Evolutionary conservation across 805 yeast species (phyloP), one percentile per base, ranked within the genome.

Genomic region (Cyberlindnera subsufficiens): DNA sequence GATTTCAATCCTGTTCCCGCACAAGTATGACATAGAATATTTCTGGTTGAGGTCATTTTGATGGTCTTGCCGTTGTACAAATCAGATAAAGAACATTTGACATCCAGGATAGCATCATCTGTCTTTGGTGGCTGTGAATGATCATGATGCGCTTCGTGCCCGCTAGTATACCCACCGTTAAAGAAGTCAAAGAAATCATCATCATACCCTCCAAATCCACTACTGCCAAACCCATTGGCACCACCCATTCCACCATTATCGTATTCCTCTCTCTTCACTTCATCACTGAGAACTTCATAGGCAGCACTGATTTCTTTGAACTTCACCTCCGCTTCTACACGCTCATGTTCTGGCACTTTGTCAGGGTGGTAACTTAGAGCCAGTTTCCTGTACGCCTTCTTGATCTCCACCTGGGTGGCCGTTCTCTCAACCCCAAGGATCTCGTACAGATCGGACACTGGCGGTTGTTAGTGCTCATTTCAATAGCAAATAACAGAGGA

Each of bases 311-410:
- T 77, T 53, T 83, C 90, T 61, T 91, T 91, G 65, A 91, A 91
- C 57, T 73, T 76, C 47, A 74, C 67, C 62, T 88, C 97, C 3
- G 95, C 85, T 16, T 68, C 76, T 14, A 71, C 82, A 45, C 93
- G 69, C 18, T 78, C 78, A 9, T 75, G 78, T 50, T 79, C 86
- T 0, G 77, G 60, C 2, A 78, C 89, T 59, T 93, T 91, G 62
- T 91, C 98, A 0, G 98, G 98, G 63, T 91, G 98, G 54, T 81
- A 77, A 46, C 71, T 68, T 32, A 91, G 70, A 10, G 98, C 98
- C 38, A 88, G 72, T 53, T 80, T 84, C 51, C 95, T 74, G 64
- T 87, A 91, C 0, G 96, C 95, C 61, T 77, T 80, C 54, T 82
- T 82, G 59, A 91, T 86, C 49, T 90, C 96, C 1, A 65, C 66